These are phyloP conservation scores for Candida nonsorbophila DNA, from an alignment of 805 yeast species.

Conservation along the genomic window DNA sequence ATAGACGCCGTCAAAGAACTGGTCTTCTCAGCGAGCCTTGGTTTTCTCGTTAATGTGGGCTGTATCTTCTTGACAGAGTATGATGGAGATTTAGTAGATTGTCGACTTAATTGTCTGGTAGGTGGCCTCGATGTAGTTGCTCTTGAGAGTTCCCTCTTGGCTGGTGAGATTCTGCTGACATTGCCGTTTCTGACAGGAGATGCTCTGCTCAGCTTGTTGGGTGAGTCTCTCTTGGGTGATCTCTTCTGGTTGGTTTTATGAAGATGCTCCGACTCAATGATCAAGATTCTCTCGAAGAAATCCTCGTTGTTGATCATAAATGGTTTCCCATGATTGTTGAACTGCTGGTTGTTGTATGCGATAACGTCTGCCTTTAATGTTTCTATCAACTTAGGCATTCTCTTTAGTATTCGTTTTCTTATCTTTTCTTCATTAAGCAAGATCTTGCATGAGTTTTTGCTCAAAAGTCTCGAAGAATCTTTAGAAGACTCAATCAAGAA, in stretches of 20 bases:
- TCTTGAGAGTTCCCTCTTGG: too few species aligned
- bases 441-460: slow-evolving; percentile 73
- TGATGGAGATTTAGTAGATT: too few species aligned
- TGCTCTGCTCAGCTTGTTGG: too few species aligned
- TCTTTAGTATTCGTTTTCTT: slow-evolving; percentile 61
- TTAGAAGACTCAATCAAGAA: slow-evolving; percentile 64
- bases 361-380: slow-evolving; percentile 44
- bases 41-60: too few species aligned
- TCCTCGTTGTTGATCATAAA: slow-evolving; percentile 44
- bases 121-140: too few species aligned
- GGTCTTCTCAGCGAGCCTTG: too few species aligned
- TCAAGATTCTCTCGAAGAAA: slow-evolving; percentile 32
- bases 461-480: slow-evolving; percentile 74
- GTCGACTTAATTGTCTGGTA: too few species aligned
- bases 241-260: neutral
- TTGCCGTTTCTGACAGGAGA: too few species aligned
- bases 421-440: slow-evolving; percentile 74
- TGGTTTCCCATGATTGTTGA: slow-evolving; percentile 14
- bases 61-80: too few species aligned
- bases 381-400: slow-evolving; percentile 58
- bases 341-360: slow-evolving; percentile 40
- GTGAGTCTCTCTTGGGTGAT: slow-evolving; percentile 5
- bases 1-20: too few species aligned
- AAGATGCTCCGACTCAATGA: slow-evolving; percentile 22
- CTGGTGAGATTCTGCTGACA: too few species aligned